phyloP scores from a whole-genome alignment of 2,329 filamentous ascomycete genomes.

The Fusarium falciforme region DNA sequence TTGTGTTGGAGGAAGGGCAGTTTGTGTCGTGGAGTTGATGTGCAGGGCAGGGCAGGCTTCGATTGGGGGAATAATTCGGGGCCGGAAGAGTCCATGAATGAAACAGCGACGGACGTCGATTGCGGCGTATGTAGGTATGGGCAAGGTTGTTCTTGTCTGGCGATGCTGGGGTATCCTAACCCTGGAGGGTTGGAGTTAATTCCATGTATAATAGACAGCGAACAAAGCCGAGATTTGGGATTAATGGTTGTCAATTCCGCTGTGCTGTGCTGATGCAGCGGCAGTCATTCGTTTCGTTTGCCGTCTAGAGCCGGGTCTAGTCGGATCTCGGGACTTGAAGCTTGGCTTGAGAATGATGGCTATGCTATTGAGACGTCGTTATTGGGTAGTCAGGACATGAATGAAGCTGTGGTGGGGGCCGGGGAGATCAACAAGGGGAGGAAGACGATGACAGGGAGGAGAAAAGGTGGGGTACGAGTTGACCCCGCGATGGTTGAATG shows the following conservation, averaged over 20 bases:
- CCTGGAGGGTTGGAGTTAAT: background rate
- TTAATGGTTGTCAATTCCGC: background rate
- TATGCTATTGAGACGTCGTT: background rate
- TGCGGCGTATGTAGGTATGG: background rate
- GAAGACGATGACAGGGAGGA: background rate
- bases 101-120: background rate
- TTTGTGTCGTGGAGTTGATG: conserved; percentile 22
- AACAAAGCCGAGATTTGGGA: background rate
- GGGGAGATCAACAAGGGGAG: background rate
- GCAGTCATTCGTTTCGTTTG: background rate
- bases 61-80: conserved; percentile 11
- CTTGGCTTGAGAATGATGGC: background rate
- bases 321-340: background rate
- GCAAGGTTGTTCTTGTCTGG: background rate
- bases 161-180: conserved; percentile 4
- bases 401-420: background rate
- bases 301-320: background rate
- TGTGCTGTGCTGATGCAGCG: background rate
- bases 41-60: background rate
- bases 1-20: conserved; percentile 44
- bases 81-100: background rate
- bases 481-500: background rate
- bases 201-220: background rate
- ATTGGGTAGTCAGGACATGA: background rate
- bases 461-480: background rate